Evolutionary conservation across 208 protist species (phyloP), one percentile per base, ranked within the genome.

Genomic region (Angomonas ambiguus): DNA sequence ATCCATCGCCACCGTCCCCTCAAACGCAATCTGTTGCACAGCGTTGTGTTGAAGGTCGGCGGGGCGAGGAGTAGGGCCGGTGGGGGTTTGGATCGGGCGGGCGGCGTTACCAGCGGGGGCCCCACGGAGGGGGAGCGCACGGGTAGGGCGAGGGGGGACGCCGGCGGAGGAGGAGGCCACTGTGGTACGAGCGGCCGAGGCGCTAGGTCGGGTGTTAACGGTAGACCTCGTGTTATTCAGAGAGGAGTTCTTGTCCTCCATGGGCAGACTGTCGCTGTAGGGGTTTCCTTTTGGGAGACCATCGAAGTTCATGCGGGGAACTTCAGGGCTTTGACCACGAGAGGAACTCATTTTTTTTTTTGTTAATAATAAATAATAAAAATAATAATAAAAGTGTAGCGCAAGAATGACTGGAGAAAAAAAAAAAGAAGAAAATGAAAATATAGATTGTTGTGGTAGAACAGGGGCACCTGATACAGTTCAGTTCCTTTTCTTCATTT

Each of bases 1-100:
- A 45, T 87, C 85, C 31, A 73, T 66, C 16, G 67, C 32, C 27
- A 61, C 62, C 6, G 41, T 24, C 51, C 68, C 51, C 41, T 61
- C 41, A 41, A 67, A 60, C 51, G 28, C 53, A 20, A 59, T 30
- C 38, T 45, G 38, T 62, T 53, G 60, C 57, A 64, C n/a, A 56
- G 18, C 58, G 59, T 72, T 28, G 62, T 49, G 33, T 62, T 35
- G 13, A 33, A 35, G 27, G 20, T 41, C 32, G 45, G 62, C 53
- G 57, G 13, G 45, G 41, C n/a, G 35, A 42, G 32, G 62, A 11
- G 18, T n/a, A 22, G 20, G 60, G 24, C 57, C 53, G 20, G 69
- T 22, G 4, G 30, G 67, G n/a, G 34, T 33, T 35, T 41, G 51
- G 20, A 27, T 58, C 58, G 51, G 67, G 62, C 30, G 32, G 8